Percentiles rank a stretch among this genome's conserved stretches.
These are phyloP conservation scores for Podaxis mareebaensis DNA, from an alignment of 768 basidiomycete genomes.

Conservation along the genomic window DNA sequence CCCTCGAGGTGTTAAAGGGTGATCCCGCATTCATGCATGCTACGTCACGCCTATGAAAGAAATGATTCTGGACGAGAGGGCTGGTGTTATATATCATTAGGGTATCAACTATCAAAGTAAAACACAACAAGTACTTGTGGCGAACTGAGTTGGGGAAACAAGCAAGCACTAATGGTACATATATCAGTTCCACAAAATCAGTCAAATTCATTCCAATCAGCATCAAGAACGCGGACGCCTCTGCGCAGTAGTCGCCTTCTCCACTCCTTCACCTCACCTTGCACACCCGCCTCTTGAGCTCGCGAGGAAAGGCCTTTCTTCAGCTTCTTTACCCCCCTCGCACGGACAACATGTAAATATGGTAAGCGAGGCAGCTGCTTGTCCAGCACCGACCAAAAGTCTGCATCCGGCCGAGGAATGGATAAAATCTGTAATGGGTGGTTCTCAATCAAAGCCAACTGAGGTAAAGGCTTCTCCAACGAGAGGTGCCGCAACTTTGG, in stretches of 20 bases:
- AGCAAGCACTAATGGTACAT: background rate
- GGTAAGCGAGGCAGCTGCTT: slow-evolving; percentile 57
- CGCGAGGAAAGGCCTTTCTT: slow-evolving; percentile 61
- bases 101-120: background rate
- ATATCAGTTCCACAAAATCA: background rate
- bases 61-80: background rate
- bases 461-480: slow-evolving; percentile 68
- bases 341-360: slow-evolving; percentile 53
- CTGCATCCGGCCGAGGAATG: slow-evolving; percentile 68
- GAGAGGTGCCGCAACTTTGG: slow-evolving; percentile 70
- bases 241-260: slow-evolving; percentile 56
- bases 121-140: background rate
- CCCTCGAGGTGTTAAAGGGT: slow-evolving; percentile 24
- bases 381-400: slow-evolving; percentile 60
- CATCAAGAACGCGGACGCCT: slow-evolving; percentile 66
- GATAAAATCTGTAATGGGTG: slow-evolving; percentile 65
- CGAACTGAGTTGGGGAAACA: background rate
- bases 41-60: background rate
- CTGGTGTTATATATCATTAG: background rate
- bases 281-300: slow-evolving; percentile 74
- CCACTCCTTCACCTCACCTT: slow-evolving; percentile 83
- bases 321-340: slow-evolving; percentile 74
- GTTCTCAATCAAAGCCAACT: slow-evolving; percentile 33
- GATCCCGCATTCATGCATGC: background rate
- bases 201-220: slow-evolving; percentile 59